These are phyloP conservation scores for Gymnopus androsaceus DNA, from an alignment of 1,284 basidiomycete species.

Conservation along the genomic window DNA sequence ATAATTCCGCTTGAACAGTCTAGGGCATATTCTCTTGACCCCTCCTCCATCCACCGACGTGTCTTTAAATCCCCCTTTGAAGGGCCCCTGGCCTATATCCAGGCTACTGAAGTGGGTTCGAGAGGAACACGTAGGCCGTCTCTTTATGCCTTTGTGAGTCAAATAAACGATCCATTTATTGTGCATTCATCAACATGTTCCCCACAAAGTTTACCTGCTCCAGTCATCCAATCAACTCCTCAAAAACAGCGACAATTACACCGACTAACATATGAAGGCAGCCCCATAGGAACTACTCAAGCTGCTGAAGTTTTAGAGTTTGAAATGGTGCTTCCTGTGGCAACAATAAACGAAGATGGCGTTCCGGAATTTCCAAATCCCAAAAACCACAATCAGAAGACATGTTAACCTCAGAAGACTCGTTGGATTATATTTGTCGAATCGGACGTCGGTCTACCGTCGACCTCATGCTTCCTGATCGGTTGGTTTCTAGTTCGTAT, in stretches of 20 bases:
- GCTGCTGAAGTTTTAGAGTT: slow-evolving; percentile 33
- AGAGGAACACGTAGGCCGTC: slow-evolving; percentile 31
- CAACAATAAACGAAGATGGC: not conserved
- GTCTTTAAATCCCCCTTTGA: slow-evolving; percentile 53
- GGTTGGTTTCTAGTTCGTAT: slow-evolving; percentile 37
- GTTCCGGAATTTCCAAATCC: not conserved
- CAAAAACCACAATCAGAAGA: not conserved
- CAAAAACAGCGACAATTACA: slow-evolving; percentile 45
- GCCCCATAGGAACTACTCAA: slow-evolving; percentile 19
- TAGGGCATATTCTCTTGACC: slow-evolving; percentile 60
- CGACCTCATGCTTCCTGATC: slow-evolving; percentile 60
- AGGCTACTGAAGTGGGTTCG: slow-evolving; percentile 52
- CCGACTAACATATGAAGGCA: slow-evolving; percentile 57
- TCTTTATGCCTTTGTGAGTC: slow-evolving; percentile 61
- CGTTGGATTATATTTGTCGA: slow-evolving; percentile 30
- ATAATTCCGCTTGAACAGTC: slow-evolving; percentile 33
- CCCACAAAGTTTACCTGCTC: slow-evolving; percentile 45
- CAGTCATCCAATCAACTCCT: slow-evolving; percentile 38
- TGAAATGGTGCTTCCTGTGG: slow-evolving; percentile 31
- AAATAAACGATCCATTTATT: slow-evolving; percentile 13
- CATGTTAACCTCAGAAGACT: not conserved
- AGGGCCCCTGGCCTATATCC: slow-evolving; percentile 43
- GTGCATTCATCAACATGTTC: slow-evolving; percentile 3
- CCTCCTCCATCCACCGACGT: slow-evolving; percentile 34
- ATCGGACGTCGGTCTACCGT: slow-evolving; percentile 36